A percentile compares a stretch with the other conserved stretches of the same genome.
These are phyloP conservation scores for Fusarium torreyae DNA, from an alignment of 2,329 filamentous ascomycete genomes.

Conservation along the genomic window DNA sequence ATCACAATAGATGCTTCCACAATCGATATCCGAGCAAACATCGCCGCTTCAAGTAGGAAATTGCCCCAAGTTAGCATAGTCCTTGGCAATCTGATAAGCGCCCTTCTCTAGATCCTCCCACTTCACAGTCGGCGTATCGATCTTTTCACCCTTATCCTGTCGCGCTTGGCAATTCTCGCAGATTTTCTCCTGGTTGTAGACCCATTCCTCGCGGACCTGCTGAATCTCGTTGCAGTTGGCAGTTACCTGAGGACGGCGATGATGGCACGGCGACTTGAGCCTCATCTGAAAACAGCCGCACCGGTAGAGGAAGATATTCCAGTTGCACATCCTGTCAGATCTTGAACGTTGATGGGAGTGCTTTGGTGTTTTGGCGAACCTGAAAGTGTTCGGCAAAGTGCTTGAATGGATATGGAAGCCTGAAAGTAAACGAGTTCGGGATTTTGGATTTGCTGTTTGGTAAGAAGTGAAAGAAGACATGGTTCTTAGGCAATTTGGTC, in stretches of 20 bases:
- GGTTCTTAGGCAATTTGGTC: no score
- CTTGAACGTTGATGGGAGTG: neutral
- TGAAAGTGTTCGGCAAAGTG: neutral
- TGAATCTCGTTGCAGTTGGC: slow-evolving; percentile 30
- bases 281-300: slow-evolving; percentile 25
- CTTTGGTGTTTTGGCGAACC: neutral
- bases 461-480: neutral
- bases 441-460: neutral
- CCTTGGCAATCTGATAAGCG: slow-evolving; percentile 28
- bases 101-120: slow-evolving; percentile 26
- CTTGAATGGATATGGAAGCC: neutral
- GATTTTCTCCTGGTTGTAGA: slow-evolving; percentile 22
- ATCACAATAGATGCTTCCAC: neutral
- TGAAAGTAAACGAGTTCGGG: neutral
- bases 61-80: slow-evolving; percentile 8
- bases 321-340: slow-evolving; percentile 30
- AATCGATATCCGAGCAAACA: neutral
- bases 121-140: neutral
- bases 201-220: slow-evolving; percentile 33
- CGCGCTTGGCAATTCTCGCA: slow-evolving; percentile 10
- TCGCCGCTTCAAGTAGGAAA: neutral
- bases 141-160: neutral
- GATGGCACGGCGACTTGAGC: slow-evolving; percentile 34
- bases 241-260: slow-evolving; percentile 17
- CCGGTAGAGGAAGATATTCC: slow-evolving; percentile 32